phyloP scores from a whole-genome alignment of 441 rosid species.

The Capsella rubella region DNA sequence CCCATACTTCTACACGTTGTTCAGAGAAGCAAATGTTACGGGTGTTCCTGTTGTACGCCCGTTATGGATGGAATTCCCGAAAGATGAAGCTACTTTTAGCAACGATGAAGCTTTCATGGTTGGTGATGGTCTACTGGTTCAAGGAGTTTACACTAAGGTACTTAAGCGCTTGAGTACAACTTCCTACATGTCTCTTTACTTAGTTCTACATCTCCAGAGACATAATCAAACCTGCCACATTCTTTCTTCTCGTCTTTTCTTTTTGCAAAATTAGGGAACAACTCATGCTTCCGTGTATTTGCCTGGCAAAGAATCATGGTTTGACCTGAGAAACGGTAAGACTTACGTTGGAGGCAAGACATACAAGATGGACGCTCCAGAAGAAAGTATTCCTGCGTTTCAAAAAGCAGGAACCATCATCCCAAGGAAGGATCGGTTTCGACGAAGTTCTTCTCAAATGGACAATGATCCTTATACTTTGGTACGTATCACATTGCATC shows the following conservation, averaged over 20 bases:
- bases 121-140: conserved; percentile 88
- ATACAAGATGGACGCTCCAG: conserved; percentile 79
- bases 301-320: conserved; percentile 96
- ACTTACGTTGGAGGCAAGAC: conserved; percentile 69
- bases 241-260: conserved; percentile 15
- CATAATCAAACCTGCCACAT: conserved; percentile 12
- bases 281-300: conserved; percentile 80
- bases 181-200: conserved; percentile 17
- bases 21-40: conserved; percentile 88
- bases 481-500: conserved; percentile 55
- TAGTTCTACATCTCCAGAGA: neutral
- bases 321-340: conserved; percentile 80
- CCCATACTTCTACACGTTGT: conserved; percentile 92
- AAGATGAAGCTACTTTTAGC: conserved; percentile 81
- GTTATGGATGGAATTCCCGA: conserved; percentile 99
- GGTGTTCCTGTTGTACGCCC: conserved; percentile 94
- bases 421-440: conserved; percentile 90
- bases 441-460: conserved; percentile 97
- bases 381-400: conserved; percentile 92
- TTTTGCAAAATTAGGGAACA: conserved; percentile 59
- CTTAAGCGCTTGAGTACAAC: conserved; percentile 3
- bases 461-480: conserved; percentile 93
- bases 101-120: conserved; percentile 99
- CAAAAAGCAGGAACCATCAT: conserved; percentile 97
- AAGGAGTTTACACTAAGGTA: conserved; percentile 94